Base-by-base conservation (phyloP, 768 basidiomycete species). In the Mycena latifolia region DNA sequence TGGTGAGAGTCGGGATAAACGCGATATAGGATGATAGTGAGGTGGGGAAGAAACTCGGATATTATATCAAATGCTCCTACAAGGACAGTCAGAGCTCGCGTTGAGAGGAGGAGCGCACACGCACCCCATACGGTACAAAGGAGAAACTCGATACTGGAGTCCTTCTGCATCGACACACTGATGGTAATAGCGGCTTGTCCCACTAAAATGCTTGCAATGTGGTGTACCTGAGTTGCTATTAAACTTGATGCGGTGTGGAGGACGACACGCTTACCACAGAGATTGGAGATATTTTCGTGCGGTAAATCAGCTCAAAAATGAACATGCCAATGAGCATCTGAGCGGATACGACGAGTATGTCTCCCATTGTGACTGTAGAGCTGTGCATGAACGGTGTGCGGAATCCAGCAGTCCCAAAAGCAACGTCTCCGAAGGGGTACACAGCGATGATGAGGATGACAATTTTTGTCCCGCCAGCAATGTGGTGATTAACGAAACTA, bases 311-410 rank as follows among this genome's bases (percentile, higher is more conserved):
- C 31, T 59, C 57, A 24, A 59, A 59, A 24, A 59, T 33, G 57
- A 59, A 59, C 57, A 59, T 59, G 24, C 57, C 57, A 25, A 59
- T 37, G 57, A 59, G 47, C 57, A 59, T 59, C 33, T 59, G 57
- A 6, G 57, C 47, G 18, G 57, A 59, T 3, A 59, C 29, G 11
- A 59, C 18, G 47, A 59, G 37, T 7, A 59, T 50, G 25, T 59
- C 57, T n/a, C 57, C 57, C 57, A 59, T 59, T 17, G 57, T 37
- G 35, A 59, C 47, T 14, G 17, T 35, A 7, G 57, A 59, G 27
- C 57, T 47, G 41, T 18, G 27, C 24, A 22, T 31, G 39, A 45
- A 61, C 22, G 35, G 33, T 18, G 59, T 61, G 59, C 43, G 59
- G 39, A 61, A 61, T 31, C 33, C 37, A 43, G 59, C 59, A 43